Evolutionary conservation across 495 filamentous ascomycete genomes (phyloP).

Genomic region (Xylaria nigripes): DNA sequence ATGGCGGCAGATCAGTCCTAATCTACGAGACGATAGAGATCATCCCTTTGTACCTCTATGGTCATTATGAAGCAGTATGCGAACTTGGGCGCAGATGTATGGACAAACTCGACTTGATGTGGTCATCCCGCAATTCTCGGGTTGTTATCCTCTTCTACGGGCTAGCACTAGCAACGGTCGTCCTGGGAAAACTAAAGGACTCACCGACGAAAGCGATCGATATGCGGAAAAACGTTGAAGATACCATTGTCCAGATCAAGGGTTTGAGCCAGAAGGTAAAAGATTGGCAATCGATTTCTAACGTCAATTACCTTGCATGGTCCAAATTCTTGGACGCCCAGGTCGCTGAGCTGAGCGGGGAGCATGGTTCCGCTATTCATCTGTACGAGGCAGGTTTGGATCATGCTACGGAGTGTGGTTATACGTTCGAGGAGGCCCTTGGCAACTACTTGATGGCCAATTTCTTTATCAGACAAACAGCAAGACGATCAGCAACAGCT

Average conservation of each 20-base stretch:
- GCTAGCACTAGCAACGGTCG: constrained; percentile 57
- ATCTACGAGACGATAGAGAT: constrained; percentile 69
- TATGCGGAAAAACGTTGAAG: constrained; percentile 46
- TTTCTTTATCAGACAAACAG: constrained; percentile 61
- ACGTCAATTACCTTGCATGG: constrained; percentile 77
- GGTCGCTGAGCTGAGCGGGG: constrained; percentile 54
- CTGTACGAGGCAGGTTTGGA: constrained; percentile 71
- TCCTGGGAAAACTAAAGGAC: constrained; percentile 50
- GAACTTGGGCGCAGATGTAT: constrained; percentile 56
- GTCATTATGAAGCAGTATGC: constrained; percentile 61
- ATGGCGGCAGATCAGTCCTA: constrained; percentile 48
- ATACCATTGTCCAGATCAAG: constrained; percentile 49
- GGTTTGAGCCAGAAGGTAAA: constrained; percentile 51
- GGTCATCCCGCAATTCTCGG: constrained; percentile 63
- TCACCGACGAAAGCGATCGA: constrained; percentile 41
- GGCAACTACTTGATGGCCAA: constrained; percentile 70
- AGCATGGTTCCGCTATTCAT: constrained; percentile 53
- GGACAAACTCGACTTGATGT: constrained; percentile 52
- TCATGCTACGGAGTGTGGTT: constrained; percentile 69
- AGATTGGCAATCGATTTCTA: constrained; percentile 56
- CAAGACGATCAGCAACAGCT: constrained; percentile 63
- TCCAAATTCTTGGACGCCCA: constrained; percentile 66
- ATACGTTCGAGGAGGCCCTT: constrained; percentile 72
- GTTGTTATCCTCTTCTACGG: constrained; percentile 58
- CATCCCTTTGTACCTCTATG: constrained; percentile 65